phyloP scores from a whole-genome alignment of 495 filamentous ascomycete species.

The Chlorociboria aeruginascens region DNA sequence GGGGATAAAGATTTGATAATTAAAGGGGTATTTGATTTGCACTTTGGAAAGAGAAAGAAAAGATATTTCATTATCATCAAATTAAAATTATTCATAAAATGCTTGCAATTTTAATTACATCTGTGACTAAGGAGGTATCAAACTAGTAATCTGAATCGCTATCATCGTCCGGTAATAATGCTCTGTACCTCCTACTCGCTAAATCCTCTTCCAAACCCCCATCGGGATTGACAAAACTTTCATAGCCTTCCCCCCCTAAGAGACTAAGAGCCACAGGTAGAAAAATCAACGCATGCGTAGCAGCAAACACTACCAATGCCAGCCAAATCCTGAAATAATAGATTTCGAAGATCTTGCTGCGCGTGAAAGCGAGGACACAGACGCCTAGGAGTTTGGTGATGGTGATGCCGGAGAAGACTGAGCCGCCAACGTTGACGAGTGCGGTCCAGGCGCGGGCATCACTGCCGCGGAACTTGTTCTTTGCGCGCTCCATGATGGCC shows the following conservation, averaged over 20 bases:
- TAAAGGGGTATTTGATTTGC: too few species aligned
- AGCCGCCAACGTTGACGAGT: constrained; percentile 83
- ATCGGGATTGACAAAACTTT: constrained; percentile 68
- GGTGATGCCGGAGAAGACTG: constrained; percentile 92
- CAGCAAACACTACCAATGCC: constrained; percentile 80
- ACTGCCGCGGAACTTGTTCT: constrained; percentile 53
- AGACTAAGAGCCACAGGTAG: constrained; percentile 83
- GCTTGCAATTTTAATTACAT: too few species aligned
- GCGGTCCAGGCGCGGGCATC: constrained; percentile 87
- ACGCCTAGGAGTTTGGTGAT: constrained; percentile 92
- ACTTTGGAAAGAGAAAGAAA: too few species aligned
- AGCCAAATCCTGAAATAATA: constrained; percentile 98
- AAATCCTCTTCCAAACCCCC: constrained; percentile 83
- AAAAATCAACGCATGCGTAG: constrained; percentile 79
- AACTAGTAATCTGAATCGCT: constrained; percentile 19
- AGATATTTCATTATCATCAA: too few species aligned
- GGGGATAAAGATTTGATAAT: too few species aligned
- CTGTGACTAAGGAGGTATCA: neutral
- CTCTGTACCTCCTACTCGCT: constrained; percentile 31
- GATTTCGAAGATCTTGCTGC: constrained; percentile 98
- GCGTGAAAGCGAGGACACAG: constrained; percentile 81
- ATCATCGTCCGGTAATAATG: constrained; percentile 28
- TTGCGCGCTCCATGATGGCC: constrained; percentile 62
- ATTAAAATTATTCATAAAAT: too few species aligned
- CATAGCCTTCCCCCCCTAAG: constrained; percentile 79